Evolutionary conservation across 2,329 filamentous ascomycete genomes (phyloP).

Genomic region (Chaetomium sp.): DNA sequence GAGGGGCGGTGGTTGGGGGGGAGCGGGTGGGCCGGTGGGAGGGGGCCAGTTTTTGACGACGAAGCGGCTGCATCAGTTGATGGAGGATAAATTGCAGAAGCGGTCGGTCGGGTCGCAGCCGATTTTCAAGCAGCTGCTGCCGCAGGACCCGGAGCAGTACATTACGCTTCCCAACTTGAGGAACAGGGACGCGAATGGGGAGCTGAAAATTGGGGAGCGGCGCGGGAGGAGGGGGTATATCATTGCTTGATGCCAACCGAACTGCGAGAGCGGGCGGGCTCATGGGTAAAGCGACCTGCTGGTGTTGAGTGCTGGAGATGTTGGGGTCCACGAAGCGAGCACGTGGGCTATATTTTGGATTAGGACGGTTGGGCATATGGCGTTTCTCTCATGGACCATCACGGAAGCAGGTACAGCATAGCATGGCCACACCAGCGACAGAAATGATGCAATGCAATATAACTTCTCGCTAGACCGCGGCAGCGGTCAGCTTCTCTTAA

Average conservation of each 20-base stretch:
- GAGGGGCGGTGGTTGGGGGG: background rate
- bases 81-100: slow-evolving; percentile 35
- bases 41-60: slow-evolving; percentile 29
- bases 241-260: background rate
- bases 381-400: no score
- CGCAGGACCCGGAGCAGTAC: slow-evolving; percentile 36
- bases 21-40: background rate
- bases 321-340: background rate
- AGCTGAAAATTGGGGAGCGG: background rate
- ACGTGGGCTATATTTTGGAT: no score
- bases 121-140: slow-evolving; percentile 37
- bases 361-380: no score
- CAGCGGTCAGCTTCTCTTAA: no score
- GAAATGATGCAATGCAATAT: no score
- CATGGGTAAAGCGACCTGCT: background rate
- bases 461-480: no score
- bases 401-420: no score
- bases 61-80: slow-evolving; percentile 36
- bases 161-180: slow-evolving; percentile 35
- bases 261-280: background rate
- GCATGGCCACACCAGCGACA: no score
- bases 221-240: slow-evolving; percentile 5
- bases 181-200: slow-evolving; percentile 3
- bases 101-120: slow-evolving; percentile 34
- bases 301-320: background rate